Percentiles rank a stretch among this genome's conserved stretches.
Conservation (phyloP, 345 rosid genomes). For the Streptanthus diversifolius region DNA sequence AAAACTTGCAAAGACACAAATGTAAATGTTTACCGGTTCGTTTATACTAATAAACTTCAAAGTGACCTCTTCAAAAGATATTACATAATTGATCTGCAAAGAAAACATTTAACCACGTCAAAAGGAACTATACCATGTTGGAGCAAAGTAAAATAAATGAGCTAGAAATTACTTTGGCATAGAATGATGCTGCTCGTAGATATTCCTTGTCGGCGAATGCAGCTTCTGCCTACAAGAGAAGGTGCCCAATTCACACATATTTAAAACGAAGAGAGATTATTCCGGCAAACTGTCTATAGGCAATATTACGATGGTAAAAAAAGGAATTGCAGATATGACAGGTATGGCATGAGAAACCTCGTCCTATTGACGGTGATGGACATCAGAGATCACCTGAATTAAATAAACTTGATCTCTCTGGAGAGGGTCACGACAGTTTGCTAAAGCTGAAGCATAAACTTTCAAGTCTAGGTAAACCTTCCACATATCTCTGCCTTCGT, state of each 20-base stretch:
- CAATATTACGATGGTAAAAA: background rate
- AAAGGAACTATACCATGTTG: constrained; percentile 12
- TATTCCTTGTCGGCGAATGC: constrained; percentile 84
- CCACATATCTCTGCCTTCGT: constrained; percentile 99
- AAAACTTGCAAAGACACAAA: constrained; percentile 1
- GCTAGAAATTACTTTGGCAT: constrained; percentile 66
- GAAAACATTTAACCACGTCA: constrained; percentile 22
- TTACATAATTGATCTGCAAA: constrained; percentile 73
- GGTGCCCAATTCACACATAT: constrained; percentile 31
- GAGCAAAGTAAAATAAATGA: constrained; percentile 11
- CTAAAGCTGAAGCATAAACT: constrained; percentile 93
- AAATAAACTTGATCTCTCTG: constrained; percentile 97
- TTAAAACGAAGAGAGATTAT: constrained; percentile 17
- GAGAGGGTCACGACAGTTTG: constrained; percentile 79
- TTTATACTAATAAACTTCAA: constrained; percentile 81
- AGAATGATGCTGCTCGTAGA: constrained; percentile 91
- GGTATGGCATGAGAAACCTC: background rate
- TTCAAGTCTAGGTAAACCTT: constrained; percentile 94
- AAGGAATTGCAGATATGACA: constrained; percentile 7
- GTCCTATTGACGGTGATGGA: constrained; percentile 1
- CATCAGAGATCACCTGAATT: constrained; percentile 64
- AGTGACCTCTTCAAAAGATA: constrained; percentile 96
- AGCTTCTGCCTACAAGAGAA: constrained; percentile 82
- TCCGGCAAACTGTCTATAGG: background rate
- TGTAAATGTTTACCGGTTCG: constrained; percentile 59